Evolutionary conservation across 129 eudicot species (phyloP), one percentile per base, ranked within the genome.

Genomic region (Ambrosia artemisiifolia): DNA sequence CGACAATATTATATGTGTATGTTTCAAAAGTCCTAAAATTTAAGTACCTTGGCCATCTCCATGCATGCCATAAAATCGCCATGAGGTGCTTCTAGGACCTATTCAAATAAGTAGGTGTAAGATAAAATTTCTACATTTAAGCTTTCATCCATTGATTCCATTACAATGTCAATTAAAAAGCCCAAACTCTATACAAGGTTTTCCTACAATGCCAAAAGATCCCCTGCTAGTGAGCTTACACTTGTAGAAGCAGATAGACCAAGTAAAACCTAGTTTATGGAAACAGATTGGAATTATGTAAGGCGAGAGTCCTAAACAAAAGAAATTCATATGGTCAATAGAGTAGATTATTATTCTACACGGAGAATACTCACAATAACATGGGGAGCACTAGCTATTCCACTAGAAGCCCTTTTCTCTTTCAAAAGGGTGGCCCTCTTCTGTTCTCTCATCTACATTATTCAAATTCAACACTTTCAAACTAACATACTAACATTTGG

Each of bases 11-110:
- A 13, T 69, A 19, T 60, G 7, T 56, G 2, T 54, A 9, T 24
- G 8, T 24, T 56, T 63, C 18, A 35, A 32, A 62, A 33, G 34
- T 11, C 30, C 19, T 59, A 36, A 43, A 69, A 67, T 54, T 20
- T 0, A 63, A 61, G 70, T 86, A 95, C 99, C 99, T 95, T 95
- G 63, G 96, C 97, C 99, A 95, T 91, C 71, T 95, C 99, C 93
- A 95, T 81, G 70, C 99, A 95, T 16, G 96, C 82, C 75, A 83
- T 70, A 36, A 95, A 71, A 91, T 95, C 94, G 63, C 96, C 96
- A 87, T 88, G 93, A 63, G 99, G 99, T 69, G 99, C 99, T 79
- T 85, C 83, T 84, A 95, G 72, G 35, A 95, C 86, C 99, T 95
- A 75, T 34, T 56, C 18, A 48, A 50, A 64, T 53, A 60, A 43